These are phyloP conservation scores for Zasmidium angulare DNA, from an alignment of 2,329 filamentous ascomycete species.

Conservation along the genomic window DNA sequence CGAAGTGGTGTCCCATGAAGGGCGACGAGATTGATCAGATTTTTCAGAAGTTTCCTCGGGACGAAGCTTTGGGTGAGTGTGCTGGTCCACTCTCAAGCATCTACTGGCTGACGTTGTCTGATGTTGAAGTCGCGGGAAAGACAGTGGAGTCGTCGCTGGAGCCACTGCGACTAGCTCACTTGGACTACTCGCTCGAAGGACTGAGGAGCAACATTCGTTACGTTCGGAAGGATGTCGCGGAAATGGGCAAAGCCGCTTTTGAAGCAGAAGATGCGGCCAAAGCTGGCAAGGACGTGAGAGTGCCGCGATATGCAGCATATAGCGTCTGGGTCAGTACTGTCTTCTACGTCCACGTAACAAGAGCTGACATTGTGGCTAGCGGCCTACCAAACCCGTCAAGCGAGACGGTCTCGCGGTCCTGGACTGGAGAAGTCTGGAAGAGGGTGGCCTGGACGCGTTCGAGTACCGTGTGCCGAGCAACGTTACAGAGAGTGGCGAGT, in stretches of 20 bases:
- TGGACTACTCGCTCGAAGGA: slow-evolving; percentile 6
- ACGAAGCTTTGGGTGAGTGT: slow-evolving; percentile 1
- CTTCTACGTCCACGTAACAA: too few relatives aligned
- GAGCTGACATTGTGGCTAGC: slow-evolving; percentile 1
- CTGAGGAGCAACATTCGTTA: slow-evolving; percentile 2
- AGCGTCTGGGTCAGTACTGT: slow-evolving; percentile 5
- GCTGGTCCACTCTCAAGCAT: neutral
- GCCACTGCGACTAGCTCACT: slow-evolving; percentile 3
- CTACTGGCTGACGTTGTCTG: neutral
- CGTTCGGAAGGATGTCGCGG: slow-evolving; percentile 1
- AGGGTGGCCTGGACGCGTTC: neutral
- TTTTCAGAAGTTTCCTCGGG: neutral
- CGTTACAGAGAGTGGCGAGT: slow-evolving; percentile 8
- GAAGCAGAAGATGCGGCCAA: slow-evolving; percentile 2
- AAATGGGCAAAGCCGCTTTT: neutral
- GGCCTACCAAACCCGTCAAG: slow-evolving; percentile 7
- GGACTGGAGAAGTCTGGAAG: slow-evolving; percentile 4
- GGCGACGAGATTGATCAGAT: neutral
- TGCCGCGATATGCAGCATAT: slow-evolving; percentile 8
- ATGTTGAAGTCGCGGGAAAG: neutral
- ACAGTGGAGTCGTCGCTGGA: slow-evolving; percentile 4
- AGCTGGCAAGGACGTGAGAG: slow-evolving; percentile 3
- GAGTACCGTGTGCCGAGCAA: slow-evolving; percentile 5
- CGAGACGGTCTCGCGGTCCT: slow-evolving; percentile 8
- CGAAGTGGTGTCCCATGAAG: neutral